phyloP scores from a whole-genome alignment of 768 basidiomycete genomes.

The Tylopilus sp. region DNA sequence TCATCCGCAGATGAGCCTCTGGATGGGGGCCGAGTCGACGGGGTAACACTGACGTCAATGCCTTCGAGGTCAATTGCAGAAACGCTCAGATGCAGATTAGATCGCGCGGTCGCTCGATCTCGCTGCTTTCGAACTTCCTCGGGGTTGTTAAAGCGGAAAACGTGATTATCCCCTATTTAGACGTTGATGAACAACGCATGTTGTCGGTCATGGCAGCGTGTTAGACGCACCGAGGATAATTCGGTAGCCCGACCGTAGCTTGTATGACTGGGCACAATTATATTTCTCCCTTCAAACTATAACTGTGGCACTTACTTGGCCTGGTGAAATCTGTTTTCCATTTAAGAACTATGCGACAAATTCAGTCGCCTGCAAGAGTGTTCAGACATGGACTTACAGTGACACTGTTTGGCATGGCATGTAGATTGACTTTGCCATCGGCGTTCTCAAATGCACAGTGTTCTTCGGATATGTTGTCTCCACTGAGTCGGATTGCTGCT shows the following conservation, averaged over 20 bases:
- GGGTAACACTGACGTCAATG: constrained; percentile 36
- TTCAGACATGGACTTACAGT: constrained; percentile 52
- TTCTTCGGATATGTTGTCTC: constrained; percentile 85
- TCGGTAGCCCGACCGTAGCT: constrained; percentile 90
- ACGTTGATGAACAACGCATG: constrained; percentile 4
- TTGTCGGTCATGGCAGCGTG: neutral
- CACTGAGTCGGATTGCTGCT: constrained; percentile 89
- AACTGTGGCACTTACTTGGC: constrained; percentile 51
- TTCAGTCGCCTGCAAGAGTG: constrained; percentile 12
- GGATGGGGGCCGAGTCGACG: constrained; percentile 72
- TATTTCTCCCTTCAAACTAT: constrained; percentile 1
- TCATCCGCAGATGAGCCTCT: constrained; percentile 65
- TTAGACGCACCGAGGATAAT: constrained; percentile 80
- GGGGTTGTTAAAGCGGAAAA: constrained; percentile 95
- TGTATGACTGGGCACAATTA: constrained; percentile 51
- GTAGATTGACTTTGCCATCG: constrained; percentile 80
- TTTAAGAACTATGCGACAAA: constrained; percentile 71
- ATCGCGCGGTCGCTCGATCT: constrained; percentile 73
- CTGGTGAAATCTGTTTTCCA: constrained; percentile 79
- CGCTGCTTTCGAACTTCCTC: constrained; percentile 91
- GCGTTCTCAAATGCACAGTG: constrained; percentile 90
- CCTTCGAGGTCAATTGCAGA: constrained; percentile 66
- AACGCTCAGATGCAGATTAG: constrained; percentile 61
- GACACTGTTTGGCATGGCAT: constrained; percentile 74
- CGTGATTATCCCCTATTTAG: constrained; percentile 85